Evolutionary conservation across 1,284 basidiomycete species (phyloP), one percentile per base, ranked within the genome.

Genomic region (Schizophyllum amplum): DNA sequence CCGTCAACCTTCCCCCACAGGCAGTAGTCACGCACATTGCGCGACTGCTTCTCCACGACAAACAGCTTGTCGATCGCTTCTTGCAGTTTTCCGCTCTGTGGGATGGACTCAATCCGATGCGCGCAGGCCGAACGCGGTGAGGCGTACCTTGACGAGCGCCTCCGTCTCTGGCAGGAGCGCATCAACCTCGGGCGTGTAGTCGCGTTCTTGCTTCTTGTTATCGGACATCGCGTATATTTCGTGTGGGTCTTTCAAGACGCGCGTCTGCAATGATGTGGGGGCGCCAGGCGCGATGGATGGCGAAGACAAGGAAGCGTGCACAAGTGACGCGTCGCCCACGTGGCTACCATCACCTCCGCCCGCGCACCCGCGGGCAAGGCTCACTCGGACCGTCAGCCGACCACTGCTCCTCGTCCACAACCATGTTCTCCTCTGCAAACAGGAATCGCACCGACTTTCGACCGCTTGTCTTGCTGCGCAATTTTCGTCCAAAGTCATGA

Each of bases 1-100:
- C 6, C 7, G 27, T 57, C 46, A 52, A 25, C 17, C 4, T 26
- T 21, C 20, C 20, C 48, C 33, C 25, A 56, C 6, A 11, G 4
- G 1, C 46, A 23, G 25, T 52, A 22, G 11, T 24, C 7, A 69
- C 85, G 55, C 61, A 94, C 96, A 77, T 98, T 98, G 72, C 97
- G 83, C 4, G 96, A 89, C 71, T 97, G 94, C 74, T 99, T 99
- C 75, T 99, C 97, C 1, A 99, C 77, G 3, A 77, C 75, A 57
- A 94, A 81, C 56, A 99, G 83, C 73, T 92, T 93, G 72, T 99
- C 97, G 20, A 98, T 75, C 13, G 90, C 93, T 48, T 92, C 87
- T 66, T 88, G 81, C 49, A 95, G 78, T 71, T 87, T 87, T 49
- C 90, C 92, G 72, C 87, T 90, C 62, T 20, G 23, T 22, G 33